Percentiles rank a stretch among this genome's conserved stretches.
phyloP scores from a whole-genome alignment of 345 rosid genomes.

The Passiflora organensis region DNA sequence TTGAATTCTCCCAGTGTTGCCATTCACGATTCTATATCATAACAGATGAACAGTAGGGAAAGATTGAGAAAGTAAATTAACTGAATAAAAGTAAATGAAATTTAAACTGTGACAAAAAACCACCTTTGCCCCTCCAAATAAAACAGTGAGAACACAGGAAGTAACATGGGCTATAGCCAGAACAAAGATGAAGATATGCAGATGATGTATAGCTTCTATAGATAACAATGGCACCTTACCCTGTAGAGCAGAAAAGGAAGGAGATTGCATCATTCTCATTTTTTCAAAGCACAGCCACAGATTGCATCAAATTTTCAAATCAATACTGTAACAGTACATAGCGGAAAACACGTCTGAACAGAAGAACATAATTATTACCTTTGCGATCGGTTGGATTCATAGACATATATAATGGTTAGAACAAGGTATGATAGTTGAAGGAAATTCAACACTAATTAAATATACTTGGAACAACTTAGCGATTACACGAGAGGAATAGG shows the following conservation, averaged over 20 bases:
- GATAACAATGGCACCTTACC: conserved; percentile 29
- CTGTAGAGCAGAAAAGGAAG: conserved; percentile 4
- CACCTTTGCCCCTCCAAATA: conserved; percentile 29
- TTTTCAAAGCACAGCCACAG: too few species aligned
- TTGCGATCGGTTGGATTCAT: too few species aligned
- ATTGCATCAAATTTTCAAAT: too few species aligned
- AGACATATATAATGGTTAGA: too few species aligned
- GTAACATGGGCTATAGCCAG: conserved; percentile 30
- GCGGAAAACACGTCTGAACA: too few species aligned
- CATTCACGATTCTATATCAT: conserved; percentile 28
- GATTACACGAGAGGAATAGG: too few species aligned
- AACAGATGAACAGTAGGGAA: not conserved
- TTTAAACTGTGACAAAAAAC: not conserved
- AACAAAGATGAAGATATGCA: conserved; percentile 29
- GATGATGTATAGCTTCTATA: conserved; percentile 27
- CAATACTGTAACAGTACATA: too few species aligned
- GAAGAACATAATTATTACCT: too few species aligned
- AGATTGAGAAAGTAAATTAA: not conserved
- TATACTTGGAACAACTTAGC: too few species aligned
- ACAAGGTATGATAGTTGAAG: too few species aligned
- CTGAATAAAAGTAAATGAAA: not conserved
- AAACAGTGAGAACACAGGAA: conserved; percentile 24
- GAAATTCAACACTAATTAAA: too few species aligned
- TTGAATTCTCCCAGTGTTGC: conserved; percentile 25
- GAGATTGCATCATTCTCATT: not conserved